Conservation (phyloP, 2,329 filamentous ascomycete species). For the Zarea fungicola region DNA sequence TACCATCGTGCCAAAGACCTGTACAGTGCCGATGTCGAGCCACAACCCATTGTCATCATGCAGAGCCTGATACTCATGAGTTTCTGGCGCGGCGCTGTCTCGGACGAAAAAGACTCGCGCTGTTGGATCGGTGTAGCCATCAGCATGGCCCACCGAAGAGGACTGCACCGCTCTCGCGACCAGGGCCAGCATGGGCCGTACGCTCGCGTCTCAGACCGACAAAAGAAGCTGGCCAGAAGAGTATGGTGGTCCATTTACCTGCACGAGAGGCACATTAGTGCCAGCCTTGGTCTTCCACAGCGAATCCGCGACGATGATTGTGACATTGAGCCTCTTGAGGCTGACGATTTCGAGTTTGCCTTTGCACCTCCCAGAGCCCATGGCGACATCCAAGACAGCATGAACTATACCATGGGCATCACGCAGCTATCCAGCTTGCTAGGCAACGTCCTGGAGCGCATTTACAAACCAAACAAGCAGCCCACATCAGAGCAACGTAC, state of each 20-base stretch:
- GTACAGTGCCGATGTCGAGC: slow-evolving; percentile 43
- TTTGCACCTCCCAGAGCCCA: slow-evolving; percentile 21
- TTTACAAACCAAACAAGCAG: slow-evolving; percentile 13
- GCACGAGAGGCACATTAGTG: slow-evolving; percentile 43
- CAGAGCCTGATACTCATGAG: slow-evolving; percentile 45
- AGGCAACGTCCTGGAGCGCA: slow-evolving; percentile 17
- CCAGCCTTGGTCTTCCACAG: slow-evolving; percentile 40
- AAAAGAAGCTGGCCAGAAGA: slow-evolving; percentile 31
- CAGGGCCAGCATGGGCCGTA: slow-evolving; percentile 1
- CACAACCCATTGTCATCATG: slow-evolving; percentile 37
- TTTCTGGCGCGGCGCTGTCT: slow-evolving; percentile 43
- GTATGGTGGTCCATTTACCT: slow-evolving; percentile 47
- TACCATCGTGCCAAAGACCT: slow-evolving; percentile 43
- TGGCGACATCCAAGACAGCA: slow-evolving; percentile 22
- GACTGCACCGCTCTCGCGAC: slow-evolving; percentile 27
- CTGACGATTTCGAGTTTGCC: slow-evolving; percentile 16
- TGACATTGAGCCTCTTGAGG: slow-evolving; percentile 31
- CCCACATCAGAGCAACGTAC: slow-evolving; percentile 25
- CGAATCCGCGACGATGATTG: slow-evolving; percentile 45
- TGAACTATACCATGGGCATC: slow-evolving; percentile 28
- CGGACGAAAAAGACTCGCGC: slow-evolving; percentile 34
- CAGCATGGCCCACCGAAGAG: slow-evolving; percentile 38
- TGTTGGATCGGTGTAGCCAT: slow-evolving; percentile 42
- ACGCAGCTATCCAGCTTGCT: slow-evolving; percentile 23
- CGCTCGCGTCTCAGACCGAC: slow-evolving; percentile 6